These are phyloP conservation scores for Backusella psychrophila DNA, from an alignment of 192 early-diverging fungal genomes.

Conservation along the genomic window DNA sequence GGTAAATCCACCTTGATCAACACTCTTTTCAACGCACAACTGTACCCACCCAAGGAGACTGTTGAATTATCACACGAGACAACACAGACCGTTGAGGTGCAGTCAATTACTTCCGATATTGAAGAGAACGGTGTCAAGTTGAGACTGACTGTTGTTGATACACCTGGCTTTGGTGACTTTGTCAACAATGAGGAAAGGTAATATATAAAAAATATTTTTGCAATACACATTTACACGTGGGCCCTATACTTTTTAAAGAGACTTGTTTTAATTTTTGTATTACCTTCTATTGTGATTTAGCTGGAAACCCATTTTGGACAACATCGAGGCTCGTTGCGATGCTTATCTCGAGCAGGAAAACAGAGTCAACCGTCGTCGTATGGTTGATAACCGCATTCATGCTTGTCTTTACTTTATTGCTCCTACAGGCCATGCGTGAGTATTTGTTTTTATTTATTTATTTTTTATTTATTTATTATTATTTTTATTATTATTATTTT, in stretches of 20 bases:
- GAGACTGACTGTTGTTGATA: constrained; percentile 93
- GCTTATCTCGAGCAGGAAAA: constrained; percentile 93
- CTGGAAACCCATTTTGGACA: constrained; percentile 96
- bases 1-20: constrained; percentile 99
- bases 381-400: constrained; percentile 93
- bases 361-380: constrained; percentile 84
- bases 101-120: constrained; percentile 84
- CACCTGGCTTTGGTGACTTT: constrained; percentile 99
- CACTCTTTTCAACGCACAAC: constrained; percentile 89
- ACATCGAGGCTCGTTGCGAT: constrained; percentile 95
- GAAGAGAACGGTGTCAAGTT: constrained; percentile 96
- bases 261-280: background rate
- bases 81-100: constrained; percentile 77
- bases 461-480: background rate
- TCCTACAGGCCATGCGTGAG: constrained; percentile 90
- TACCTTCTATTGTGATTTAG: constrained; percentile 38
- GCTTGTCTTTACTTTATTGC: constrained; percentile 97
- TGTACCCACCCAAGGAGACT: constrained; percentile 77
- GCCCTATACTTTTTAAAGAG: constrained; percentile 6
- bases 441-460: constrained; percentile 7
- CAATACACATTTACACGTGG: background rate
- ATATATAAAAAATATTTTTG: background rate
- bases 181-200: constrained; percentile 98
- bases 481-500: background rate
- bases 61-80: constrained; percentile 64